A percentile compares a stretch with the other conserved stretches of the same genome.
phyloP scores from a whole-genome alignment of 495 filamentous ascomycete genomes.

The Sabuloglossum arenarium region DNA sequence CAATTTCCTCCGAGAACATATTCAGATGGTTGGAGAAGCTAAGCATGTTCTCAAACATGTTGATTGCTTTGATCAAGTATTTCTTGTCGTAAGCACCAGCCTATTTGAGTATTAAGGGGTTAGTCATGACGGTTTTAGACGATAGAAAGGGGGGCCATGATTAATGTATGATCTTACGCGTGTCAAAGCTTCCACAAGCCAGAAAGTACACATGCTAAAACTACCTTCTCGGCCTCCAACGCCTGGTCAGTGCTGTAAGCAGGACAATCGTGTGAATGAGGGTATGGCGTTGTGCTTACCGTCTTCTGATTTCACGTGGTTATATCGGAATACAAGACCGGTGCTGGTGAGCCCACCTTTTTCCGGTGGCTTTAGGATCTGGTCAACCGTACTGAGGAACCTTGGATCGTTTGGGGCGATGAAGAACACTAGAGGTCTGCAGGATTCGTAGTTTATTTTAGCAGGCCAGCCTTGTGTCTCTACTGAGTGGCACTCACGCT shows the following conservation, averaged over 20 bases:
- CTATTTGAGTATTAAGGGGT: constrained; percentile 4
- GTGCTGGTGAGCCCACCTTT: constrained; percentile 53
- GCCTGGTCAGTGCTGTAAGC: constrained; percentile 21
- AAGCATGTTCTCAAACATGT: constrained; percentile 54
- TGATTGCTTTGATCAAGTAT: constrained; percentile 38
- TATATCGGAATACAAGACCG: constrained; percentile 50
- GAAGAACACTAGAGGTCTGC: constrained; percentile 45
- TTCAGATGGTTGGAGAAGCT: constrained; percentile 49
- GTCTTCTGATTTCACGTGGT: constrained; percentile 40
- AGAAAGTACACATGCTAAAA: constrained; percentile 62
- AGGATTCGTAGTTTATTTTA: not conserved
- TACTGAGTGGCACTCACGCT: not conserved
- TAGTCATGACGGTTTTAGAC: not conserved
- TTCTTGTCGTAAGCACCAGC: constrained; percentile 39
- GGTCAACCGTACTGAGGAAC: constrained; percentile 46
- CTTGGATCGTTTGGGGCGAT: constrained; percentile 51
- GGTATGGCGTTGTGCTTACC: constrained; percentile 23
- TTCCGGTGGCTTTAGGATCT: constrained; percentile 41
- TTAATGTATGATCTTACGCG: constrained; percentile 21
- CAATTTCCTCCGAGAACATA: constrained; percentile 61
- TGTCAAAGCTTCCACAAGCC: constrained; percentile 57
- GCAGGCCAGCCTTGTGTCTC: not conserved
- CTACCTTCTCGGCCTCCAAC: constrained; percentile 54
- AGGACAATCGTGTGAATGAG: not conserved
- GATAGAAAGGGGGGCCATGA: not conserved